Evolutionary conservation across 2,329 filamentous ascomycete species (phyloP).

Genomic region (Pyricularia grisea): DNA sequence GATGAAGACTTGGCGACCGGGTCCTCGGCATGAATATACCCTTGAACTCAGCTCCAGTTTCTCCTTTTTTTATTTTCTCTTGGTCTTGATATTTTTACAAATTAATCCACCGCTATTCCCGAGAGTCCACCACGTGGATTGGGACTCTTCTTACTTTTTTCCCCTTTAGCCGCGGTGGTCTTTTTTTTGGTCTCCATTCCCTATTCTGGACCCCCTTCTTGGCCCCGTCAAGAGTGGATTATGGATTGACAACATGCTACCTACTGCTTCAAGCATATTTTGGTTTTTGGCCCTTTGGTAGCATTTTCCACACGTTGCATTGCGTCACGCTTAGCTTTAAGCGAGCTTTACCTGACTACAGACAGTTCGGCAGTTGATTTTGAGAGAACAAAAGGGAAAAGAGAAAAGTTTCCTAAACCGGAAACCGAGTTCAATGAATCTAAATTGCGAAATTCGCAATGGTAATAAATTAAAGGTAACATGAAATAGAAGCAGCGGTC

Average conservation of each 20-base stretch:
- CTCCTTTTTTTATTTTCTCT: neutral
- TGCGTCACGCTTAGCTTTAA: neutral
- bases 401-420: neutral
- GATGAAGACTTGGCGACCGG: neutral
- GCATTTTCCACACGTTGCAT: neutral
- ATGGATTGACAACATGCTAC: neutral
- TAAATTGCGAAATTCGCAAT: no score
- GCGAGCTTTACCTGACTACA: neutral
- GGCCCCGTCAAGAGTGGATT: neutral
- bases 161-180: neutral
- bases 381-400: neutral
- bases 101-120: neutral
- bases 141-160: neutral
- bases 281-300: neutral
- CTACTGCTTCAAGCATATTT: neutral
- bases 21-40: neutral
- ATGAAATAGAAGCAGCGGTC: neutral
- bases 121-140: neutral
- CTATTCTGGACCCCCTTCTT: neutral
- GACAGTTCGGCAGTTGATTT: neutral
- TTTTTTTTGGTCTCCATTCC: neutral
- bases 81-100: neutral
- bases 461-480: neutral
- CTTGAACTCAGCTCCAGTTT: neutral
- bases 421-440: neutral